Evolutionary conservation across 2,329 filamentous ascomycete genomes (phyloP), one percentile per base, ranked within the genome.

Genomic region (Botrytis porri): DNA sequence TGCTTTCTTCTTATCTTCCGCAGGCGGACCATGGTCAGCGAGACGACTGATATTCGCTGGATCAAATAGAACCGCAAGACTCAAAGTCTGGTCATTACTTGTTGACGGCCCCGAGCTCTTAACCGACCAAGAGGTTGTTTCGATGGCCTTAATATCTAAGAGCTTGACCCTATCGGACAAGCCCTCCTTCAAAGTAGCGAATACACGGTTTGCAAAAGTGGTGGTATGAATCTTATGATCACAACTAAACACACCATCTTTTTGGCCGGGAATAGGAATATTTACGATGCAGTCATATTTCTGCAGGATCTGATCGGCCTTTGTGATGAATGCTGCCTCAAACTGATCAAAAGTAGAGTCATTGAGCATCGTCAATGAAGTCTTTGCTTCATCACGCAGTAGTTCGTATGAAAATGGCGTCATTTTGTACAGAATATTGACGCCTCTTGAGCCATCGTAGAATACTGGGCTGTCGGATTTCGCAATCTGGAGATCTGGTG

Each of bases 351-450:
- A 88, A 3, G 88, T 84, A 64, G 88, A 88, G 79, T 96, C 90
- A 73, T 92, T 92, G 14, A 98, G 86, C 79, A 94, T 90, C 32
- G 88, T 87, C 39, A 96, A 84, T 0, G 94, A 95, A 61, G 88
- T 86, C 75, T 86, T 89, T 59, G 95, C 94, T 80, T 97, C 91
- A 70, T 90, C 87, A 64, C 90, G 90, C 61, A 99, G 85, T 73
- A 91, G 82, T 37, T 84, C 84, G 77, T 95, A 97, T 14, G 95
- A 96, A 91, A 92, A 97, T 22, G 89, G 83, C 0, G 90, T 92
- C 92, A 98, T 97, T 82, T 97, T 98, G 84, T 91, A 98, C 9
- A 97, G 84, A 32, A 98, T 79, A 77, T 99, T 99, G 72, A 97
- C 84, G 43, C 90, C 88, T 75, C 92, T 88, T 37, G 85, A 84